Evolutionary conservation across 176 grass and related monocot species (phyloP), one percentile per base, ranked within the genome.

Genomic region (Urochloa ruziziensis): DNA sequence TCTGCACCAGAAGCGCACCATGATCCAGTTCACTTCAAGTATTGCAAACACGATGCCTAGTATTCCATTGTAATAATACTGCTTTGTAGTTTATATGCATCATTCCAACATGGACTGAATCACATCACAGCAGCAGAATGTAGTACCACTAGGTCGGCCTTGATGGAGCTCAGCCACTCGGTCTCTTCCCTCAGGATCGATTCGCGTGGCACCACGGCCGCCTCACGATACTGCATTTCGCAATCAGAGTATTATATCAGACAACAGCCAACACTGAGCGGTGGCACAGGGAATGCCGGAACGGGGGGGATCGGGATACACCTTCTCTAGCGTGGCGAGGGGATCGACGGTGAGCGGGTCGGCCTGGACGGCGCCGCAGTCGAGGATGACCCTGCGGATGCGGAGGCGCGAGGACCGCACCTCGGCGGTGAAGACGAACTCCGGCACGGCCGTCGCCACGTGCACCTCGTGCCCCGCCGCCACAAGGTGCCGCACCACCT

Each of bases 311-410:
- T 52, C 25, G 30, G 16, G 17, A 37, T 18, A 1, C 19, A 94
- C 94, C 93, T 98, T 98, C 59, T 93, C 85, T 29, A 98, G 90
- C 27, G 96, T 93, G 52, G 87, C 89, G 68, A 95, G 91, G 34
- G 86, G 88, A 77, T 98, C 93, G 21, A 98, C 92, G 78, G 93
- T 98, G 81, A 98, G 90, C 11, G 96, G 84, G 83, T 98, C 96
- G 80, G 93, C 80, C 88, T 98, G 96, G 78, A 95, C 93, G 65
- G 93, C 96, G 86, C 96, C 96, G 77, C 93, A 93, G 82, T 98
- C 96, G 81, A 98, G 91, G 40, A 98, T 57, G 62, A 82, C 96
- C 93, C 88, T 93, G 82, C 92, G 91, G 75, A 98, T 84, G 80
- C 77, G 93, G 61, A 98, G 91, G 80, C 83, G 65, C 40, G 91